Evolutionary conservation across 2,329 filamentous ascomycete genomes (phyloP), one percentile per base, ranked within the genome.

Genomic region (Tolypocladium pustulatum): DNA sequence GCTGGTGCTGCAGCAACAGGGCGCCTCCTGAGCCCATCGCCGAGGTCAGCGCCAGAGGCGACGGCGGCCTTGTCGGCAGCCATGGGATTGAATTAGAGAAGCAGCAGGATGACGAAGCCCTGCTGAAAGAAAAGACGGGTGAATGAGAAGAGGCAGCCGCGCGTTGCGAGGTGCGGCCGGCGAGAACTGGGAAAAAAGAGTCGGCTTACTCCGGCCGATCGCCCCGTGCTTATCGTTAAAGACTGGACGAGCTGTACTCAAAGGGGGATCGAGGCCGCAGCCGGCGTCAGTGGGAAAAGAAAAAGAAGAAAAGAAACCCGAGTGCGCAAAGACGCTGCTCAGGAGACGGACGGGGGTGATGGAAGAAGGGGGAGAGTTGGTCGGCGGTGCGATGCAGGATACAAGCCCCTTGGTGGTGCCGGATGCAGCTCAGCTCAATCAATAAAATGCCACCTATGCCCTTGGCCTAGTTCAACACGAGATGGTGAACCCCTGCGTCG

Each of bases 1-100:
- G 69, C 68, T 58, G 74, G 72, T 59, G 68, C 61, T 59, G 64
- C 64, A 60, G 76, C 72, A 51, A 75, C 75, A 54, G 78, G 76
- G 58, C 84, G 81, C 67, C 83, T 75, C 65, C 84, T 78, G 61
- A 82, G 76, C 63, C 78, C 78, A 66, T 85, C 80, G 66, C 76
- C 77, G 59, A 79, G 71, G 66, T 86, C 82, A 67, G 81, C 79
- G 73, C 84, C 84, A 43, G 84, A 84, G 72, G 80, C 82, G 72
- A 80, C 74, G 67, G 77, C 75, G 69, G 79, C 77, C 72, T 78
- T 80, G 59, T 79, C 76, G 68, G 77, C 75, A 66, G 81, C 79
- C 82, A 85, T 85, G 67, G 58, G 66, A 58, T 43, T 41, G 54
- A 25, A 59, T 57, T 59, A 61, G 38, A 57, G 56, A 12, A 40